These are phyloP conservation scores for Talaromyces sp. DNA, from an alignment of 2,329 filamentous ascomycete species.

Conservation along the genomic window DNA sequence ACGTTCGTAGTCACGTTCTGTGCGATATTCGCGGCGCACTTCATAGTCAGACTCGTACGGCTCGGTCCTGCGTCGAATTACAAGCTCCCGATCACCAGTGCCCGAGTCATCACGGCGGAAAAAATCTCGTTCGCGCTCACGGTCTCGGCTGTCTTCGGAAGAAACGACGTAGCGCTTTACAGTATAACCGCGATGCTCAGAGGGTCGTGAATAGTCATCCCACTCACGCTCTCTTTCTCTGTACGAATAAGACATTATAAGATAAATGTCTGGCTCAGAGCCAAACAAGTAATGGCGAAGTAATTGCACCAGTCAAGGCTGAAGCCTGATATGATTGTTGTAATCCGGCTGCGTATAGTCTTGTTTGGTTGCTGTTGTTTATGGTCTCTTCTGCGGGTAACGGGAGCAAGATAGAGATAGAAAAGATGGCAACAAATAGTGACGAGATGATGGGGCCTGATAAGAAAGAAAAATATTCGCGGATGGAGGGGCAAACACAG, in stretches of 20 bases:
- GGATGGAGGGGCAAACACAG: conserved; percentile 9
- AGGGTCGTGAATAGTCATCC: conserved; percentile 36
- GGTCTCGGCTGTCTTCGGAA: conserved; percentile 34
- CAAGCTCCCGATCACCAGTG: conserved; percentile 35
- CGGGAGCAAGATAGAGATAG: neutral
- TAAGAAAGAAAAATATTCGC: neutral
- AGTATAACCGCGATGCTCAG: conserved; percentile 42
- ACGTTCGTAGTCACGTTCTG: conserved; percentile 43
- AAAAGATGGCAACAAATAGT: neutral
- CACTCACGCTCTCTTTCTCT: conserved; percentile 38
- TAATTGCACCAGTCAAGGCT: neutral
- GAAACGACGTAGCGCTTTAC: conserved; percentile 55
- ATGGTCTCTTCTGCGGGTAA: neutral
- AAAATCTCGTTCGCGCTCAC: conserved; percentile 23
- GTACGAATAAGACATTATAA: conserved; percentile 33
- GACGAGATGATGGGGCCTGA: neutral
- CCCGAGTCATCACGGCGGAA: conserved; percentile 27
- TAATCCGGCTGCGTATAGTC: neutral
- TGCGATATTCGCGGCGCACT: conserved; percentile 37
- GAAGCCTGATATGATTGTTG: neutral
- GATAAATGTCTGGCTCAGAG: neutral
- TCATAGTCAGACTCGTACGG: conserved; percentile 47
- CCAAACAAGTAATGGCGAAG: neutral
- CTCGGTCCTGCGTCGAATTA: conserved; percentile 42
- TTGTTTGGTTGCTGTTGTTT: neutral